Evolutionary conservation across 805 yeast genomes (phyloP), one percentile per base, ranked within the genome.

Genomic region (Starmerella roubikii): DNA sequence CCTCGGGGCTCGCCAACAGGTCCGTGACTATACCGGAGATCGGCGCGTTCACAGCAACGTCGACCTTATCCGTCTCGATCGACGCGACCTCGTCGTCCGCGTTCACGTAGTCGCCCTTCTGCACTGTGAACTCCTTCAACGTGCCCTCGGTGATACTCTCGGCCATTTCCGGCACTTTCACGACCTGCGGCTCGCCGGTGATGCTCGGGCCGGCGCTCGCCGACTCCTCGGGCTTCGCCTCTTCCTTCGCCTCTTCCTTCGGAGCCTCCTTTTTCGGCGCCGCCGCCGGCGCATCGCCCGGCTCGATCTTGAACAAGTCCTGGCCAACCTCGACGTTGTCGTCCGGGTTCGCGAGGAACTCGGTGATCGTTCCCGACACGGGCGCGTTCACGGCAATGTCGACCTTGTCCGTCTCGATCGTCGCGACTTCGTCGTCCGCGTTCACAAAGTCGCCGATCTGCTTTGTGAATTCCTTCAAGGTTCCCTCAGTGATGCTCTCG

Each of bases 101-200:
- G 42, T 70, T 72, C 39, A 88, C 88, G 53, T 64, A 85, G 44
- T 88, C 97, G 50, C 98, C 98, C 45, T 84, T 84, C 45, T 72
- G 64, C 56, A 64, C 64, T 37, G 58, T 57, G 56, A 63, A 63
- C 43, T 71, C 72, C 46, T 82, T 68, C 50, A 91, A 71, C 35
- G 97, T 83, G 59, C 98, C 98, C 63, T 91, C 98, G 30, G 95
- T 83, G 57, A 91, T 78, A 36, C 96, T 86, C 66, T 91, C 98
- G 32, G 98, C 97, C 96, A 91, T 85, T 49, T 83, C 93, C 34
- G 98, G 98, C 19, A 91, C 97, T 61, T 85, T 82, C 38, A 88
- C 93, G 35, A 55, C 53, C 43, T 60, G 56, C 42, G 62, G 51
- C 46, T 22, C 24, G 24, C 24, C 24, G 10, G 24, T 22, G 10